Evolutionary conservation across 345 rosid species (phyloP).

Genomic region (Toxicodendron radicans): DNA sequence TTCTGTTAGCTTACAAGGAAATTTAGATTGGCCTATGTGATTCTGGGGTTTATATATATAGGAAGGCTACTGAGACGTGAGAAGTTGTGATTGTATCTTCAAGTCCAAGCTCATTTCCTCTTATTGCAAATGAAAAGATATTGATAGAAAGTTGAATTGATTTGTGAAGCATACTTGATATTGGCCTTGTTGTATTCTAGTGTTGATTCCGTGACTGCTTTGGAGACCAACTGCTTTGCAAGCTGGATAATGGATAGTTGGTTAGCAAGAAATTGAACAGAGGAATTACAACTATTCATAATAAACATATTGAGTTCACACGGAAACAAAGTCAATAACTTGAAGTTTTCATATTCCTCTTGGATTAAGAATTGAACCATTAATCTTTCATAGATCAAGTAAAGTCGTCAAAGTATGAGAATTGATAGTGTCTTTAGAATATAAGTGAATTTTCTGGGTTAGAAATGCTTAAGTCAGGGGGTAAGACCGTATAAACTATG

Average conservation of each 20-base stretch:
- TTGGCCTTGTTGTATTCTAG: background rate
- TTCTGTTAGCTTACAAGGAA: background rate
- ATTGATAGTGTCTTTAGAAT: background rate
- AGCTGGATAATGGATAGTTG: background rate
- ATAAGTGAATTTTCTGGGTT: background rate
- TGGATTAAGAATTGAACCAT: background rate
- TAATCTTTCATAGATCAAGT: slow-evolving; percentile 1
- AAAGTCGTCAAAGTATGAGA: background rate
- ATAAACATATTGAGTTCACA: background rate
- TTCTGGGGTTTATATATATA: background rate
- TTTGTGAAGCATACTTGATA: slow-evolving; percentile 1
- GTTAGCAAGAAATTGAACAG: slow-evolving; percentile 7
- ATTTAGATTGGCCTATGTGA: slow-evolving; percentile 5
- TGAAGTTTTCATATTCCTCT: background rate
- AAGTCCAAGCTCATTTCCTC: slow-evolving; percentile 11
- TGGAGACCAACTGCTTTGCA: background rate
- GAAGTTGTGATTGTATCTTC: slow-evolving; percentile 2
- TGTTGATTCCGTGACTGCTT: slow-evolving; percentile 2
- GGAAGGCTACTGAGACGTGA: slow-evolving; percentile 10
- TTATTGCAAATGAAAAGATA: slow-evolving; percentile 10
- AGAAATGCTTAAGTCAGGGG: background rate
- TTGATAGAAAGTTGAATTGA: background rate
- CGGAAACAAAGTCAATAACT: background rate
- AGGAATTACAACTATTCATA: background rate
- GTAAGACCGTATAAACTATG: background rate